Conservation (phyloP, 2,329 filamentous ascomycete species). For the Madurella fahalii region DNA sequence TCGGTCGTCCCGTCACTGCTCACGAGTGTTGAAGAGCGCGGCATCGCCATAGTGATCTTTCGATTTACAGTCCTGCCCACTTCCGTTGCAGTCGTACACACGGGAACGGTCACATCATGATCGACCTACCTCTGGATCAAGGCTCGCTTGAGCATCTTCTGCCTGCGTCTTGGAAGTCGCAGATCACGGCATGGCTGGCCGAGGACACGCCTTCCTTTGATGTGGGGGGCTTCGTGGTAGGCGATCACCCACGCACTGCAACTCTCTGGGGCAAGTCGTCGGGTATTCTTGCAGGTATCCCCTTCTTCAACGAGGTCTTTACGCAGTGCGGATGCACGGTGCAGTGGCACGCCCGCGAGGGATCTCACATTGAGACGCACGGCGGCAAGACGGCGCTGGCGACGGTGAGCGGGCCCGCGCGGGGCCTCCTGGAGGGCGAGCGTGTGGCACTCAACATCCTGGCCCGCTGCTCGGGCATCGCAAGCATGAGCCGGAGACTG, state of each 20-base stretch:
- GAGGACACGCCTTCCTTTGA: slow-evolving; percentile 97
- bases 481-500: slow-evolving; percentile 60
- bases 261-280: slow-evolving; percentile 66
- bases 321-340: slow-evolving; percentile 85
- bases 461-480: slow-evolving; percentile 86
- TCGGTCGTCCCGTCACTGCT: no score
- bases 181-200: slow-evolving; percentile 79
- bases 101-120: slow-evolving; percentile 10
- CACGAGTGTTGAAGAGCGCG: no score
- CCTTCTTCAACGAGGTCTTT: slow-evolving; percentile 95
- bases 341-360: slow-evolving; percentile 81
- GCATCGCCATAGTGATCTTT: no score
- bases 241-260: slow-evolving; percentile 59
- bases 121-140: slow-evolving; percentile 32
- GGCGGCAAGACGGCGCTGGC: slow-evolving; percentile 59
- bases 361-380: slow-evolving; percentile 55
- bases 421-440: slow-evolving; percentile 81
- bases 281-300: slow-evolving; percentile 83
- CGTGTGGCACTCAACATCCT: slow-evolving; percentile 88
- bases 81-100: no score
- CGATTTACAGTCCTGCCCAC: no score
- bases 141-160: slow-evolving; percentile 64
- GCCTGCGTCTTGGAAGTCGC: slow-evolving; percentile 77
- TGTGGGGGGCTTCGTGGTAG: slow-evolving; percentile 95
- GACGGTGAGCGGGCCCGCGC: slow-evolving; percentile 78